Evolutionary conservation across 2,329 filamentous ascomycete genomes (phyloP), one percentile per base, ranked within the genome.

Genomic region (Parascedosporium putredinis): DNA sequence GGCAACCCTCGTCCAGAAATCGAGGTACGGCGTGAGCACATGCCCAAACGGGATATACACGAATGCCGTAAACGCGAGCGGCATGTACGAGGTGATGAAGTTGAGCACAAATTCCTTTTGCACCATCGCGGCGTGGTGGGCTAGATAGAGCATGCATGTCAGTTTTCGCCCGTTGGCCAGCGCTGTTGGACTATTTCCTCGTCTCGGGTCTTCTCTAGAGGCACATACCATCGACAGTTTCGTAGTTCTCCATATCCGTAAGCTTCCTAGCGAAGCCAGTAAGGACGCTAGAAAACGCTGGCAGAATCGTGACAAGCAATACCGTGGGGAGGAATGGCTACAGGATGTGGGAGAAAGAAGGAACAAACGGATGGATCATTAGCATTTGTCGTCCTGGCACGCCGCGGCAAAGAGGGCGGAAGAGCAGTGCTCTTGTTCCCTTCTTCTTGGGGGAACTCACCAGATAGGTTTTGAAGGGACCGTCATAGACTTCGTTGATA

Each of bases 81-180:
- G 86, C 48, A 95, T 81, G 63, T 96, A 97, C 0, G 90, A 95
- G 5, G 89, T 95, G 67, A 97, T 91, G 67, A 96, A 95, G 70
- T 96, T 95, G 60, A 97, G 79, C 12, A 97, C 82, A 60, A 98
- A 97, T 29, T 95, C 85, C 71, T 98, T 98, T 52, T 87, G 83
- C 0, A 93, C 88, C 61, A 95, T 78, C 2, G 90, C 86, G 18
- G 86, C 80, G 53, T 95, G 81, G 59, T 95, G 86, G 12, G 83
- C 83, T 81, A 55, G 8, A 18, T 18, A 20, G n/a, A 25, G 60
- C 50, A 57, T 53, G n/a, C n/a, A n/a, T n/a, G n/a, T n/a, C n/a
- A n/a, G 50, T 62, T 52, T 58, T 52, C 12, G 24, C 16, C 2
- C 9, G 18, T 25, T 22, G 18, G 12, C 40, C 20, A 33, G 5